These are phyloP conservation scores for Pisolithus thermaeus DNA, from an alignment of 1,284 basidiomycete species.

Conservation along the genomic window DNA sequence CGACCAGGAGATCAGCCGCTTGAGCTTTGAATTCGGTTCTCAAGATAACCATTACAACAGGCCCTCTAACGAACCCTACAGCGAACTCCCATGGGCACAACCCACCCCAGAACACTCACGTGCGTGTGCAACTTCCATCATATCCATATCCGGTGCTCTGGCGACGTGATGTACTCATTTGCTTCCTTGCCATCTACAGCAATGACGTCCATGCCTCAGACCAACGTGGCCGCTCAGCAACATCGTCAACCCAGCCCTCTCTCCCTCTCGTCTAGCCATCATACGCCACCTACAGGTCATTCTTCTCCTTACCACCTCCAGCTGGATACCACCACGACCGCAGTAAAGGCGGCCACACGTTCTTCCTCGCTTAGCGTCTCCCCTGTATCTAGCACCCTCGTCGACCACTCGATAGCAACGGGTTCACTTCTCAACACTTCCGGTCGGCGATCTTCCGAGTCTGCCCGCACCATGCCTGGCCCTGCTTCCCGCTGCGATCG, in stretches of 20 bases:
- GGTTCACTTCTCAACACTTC: slow-evolving; percentile 14
- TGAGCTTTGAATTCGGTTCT: slow-evolving; percentile 53
- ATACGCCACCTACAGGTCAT: slow-evolving; percentile 11
- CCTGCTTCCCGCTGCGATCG: slow-evolving; percentile 49
- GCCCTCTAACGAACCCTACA: slow-evolving; percentile 42
- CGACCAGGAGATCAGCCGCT: slow-evolving; percentile 43
- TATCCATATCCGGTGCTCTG: slow-evolving; percentile 23
- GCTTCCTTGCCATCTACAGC: slow-evolving; percentile 16
- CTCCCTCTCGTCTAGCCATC: slow-evolving; percentile 25
- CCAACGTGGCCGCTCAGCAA: slow-evolving; percentile 19
- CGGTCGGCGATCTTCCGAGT: slow-evolving; percentile 51
- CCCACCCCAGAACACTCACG: slow-evolving; percentile 31
- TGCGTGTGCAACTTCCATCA: slow-evolving; percentile 16
- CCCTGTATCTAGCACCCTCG: slow-evolving; percentile 47
- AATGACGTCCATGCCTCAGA: slow-evolving; percentile 18
- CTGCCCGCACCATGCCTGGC: slow-evolving; percentile 43
- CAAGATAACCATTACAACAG: slow-evolving; percentile 35
- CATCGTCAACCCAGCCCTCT: slow-evolving; percentile 32
- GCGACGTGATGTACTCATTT: slow-evolving; percentile 27
- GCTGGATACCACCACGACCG: slow-evolving; percentile 39
- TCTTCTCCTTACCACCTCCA: slow-evolving; percentile 42
- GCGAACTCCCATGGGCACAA: slow-evolving; percentile 60
- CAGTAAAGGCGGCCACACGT: slow-evolving; percentile 18
- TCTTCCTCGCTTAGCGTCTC: slow-evolving; percentile 42
- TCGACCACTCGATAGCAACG: slow-evolving; percentile 35